Evolutionary conservation across 2,329 filamentous ascomycete species (phyloP).

Genomic region (Lasiodiplodia sp.): DNA sequence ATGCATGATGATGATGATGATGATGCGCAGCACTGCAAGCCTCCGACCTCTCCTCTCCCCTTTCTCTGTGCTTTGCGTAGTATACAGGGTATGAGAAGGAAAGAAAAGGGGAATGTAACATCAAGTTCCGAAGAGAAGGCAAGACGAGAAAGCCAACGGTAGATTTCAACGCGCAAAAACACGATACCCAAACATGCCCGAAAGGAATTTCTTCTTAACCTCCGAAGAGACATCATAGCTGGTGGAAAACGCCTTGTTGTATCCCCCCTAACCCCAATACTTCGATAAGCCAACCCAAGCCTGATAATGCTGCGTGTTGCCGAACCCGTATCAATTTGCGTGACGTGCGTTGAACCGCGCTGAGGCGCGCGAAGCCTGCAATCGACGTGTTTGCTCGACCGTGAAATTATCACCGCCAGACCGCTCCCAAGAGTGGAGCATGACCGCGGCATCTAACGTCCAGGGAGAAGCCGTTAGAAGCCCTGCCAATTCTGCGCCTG

Average conservation of each 20-base stretch:
- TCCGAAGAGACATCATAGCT: slow-evolving; percentile 9
- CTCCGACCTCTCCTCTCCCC: slow-evolving; percentile 25
- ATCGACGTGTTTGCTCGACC: not conserved
- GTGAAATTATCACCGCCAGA: not conserved
- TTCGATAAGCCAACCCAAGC: slow-evolving; percentile 22
- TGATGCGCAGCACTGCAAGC: slow-evolving; percentile 31
- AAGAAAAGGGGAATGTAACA: slow-evolving; percentile 30
- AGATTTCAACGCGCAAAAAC: slow-evolving; percentile 6
- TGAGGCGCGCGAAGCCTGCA: not conserved
- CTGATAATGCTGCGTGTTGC: slow-evolving; percentile 23
- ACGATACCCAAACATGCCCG: slow-evolving; percentile 28
- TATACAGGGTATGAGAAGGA: slow-evolving; percentile 40
- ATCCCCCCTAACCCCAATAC: slow-evolving; percentile 19
- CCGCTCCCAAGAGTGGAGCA: not conserved
- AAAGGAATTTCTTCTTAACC: slow-evolving; percentile 18
- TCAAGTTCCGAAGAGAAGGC: slow-evolving; percentile 3
- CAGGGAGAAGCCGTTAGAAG: slow-evolving; percentile 32
- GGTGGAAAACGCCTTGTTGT: slow-evolving; percentile 16
- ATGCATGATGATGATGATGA: slow-evolving; percentile 30
- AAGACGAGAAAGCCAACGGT: slow-evolving; percentile 10
- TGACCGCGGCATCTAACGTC: not conserved
- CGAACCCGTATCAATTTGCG: slow-evolving; percentile 27
- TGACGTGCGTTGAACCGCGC: slow-evolving; percentile 4
- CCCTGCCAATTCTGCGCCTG: slow-evolving; percentile 51
- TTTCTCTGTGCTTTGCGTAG: slow-evolving; percentile 34